Percentiles rank a stretch among this genome's conserved stretches.
phyloP scores from a whole-genome alignment of 2,329 filamentous ascomycete species.

The Paecilomyces dactylethromorphus region DNA sequence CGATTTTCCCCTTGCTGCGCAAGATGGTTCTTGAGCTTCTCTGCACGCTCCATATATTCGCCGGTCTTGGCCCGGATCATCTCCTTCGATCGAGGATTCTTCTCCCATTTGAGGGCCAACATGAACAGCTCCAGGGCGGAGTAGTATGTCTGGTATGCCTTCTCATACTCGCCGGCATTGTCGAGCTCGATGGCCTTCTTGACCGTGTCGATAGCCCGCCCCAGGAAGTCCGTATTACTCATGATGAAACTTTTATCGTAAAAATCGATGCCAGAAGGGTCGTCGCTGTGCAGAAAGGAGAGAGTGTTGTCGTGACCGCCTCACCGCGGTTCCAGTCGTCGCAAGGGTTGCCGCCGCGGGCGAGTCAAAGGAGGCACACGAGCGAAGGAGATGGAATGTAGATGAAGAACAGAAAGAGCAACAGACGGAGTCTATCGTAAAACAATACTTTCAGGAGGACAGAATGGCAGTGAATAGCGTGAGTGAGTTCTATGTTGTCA shows the following conservation, averaged over 20 bases:
- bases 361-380: neutral
- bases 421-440: neutral
- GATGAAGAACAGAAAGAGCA: neutral
- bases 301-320: neutral
- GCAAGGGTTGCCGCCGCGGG: conserved; percentile 3
- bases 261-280: conserved; percentile 4
- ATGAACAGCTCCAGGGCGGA: conserved; percentile 95
- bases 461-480: neutral
- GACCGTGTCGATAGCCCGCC: conserved; percentile 91
- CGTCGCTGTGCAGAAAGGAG: neutral
- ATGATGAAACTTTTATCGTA: conserved; percentile 47
- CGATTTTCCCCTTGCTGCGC: conserved; percentile 50
- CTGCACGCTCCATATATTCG: conserved; percentile 97
- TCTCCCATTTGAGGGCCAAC: conserved; percentile 99
- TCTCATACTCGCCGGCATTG: conserved; percentile 92
- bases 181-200: conserved; percentile 97
- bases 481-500: neutral
- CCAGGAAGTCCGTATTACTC: conserved; percentile 95
- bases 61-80: conserved; percentile 93
- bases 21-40: conserved; percentile 93
- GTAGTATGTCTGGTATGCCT: conserved; percentile 95
- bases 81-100: conserved; percentile 93
- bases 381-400: neutral
- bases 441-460: neutral
- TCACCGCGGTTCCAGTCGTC: neutral